phyloP scores from a whole-genome alignment of 495 filamentous ascomycete species.

The Aspergillus diversus region DNA sequence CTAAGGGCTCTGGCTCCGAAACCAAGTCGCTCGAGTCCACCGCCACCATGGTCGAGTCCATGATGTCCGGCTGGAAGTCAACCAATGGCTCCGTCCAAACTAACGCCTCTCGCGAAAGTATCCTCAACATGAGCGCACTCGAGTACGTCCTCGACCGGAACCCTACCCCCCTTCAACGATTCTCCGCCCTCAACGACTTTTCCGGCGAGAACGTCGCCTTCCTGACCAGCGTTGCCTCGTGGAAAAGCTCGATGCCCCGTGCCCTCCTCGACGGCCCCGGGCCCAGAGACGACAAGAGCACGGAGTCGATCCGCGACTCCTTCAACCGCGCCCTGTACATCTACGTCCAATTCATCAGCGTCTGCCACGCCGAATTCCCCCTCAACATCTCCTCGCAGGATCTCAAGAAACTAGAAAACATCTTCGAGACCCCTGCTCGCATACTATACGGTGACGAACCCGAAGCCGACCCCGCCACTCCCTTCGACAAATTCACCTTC shows the following conservation, averaged over 20 bases:
- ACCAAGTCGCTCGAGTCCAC: conserved; percentile 34
- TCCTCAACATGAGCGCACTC: conserved; percentile 62
- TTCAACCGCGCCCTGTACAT: conserved; percentile 61
- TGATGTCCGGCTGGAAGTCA: conserved; percentile 41
- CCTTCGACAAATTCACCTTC: conserved; percentile 34
- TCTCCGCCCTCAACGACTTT: conserved; percentile 65
- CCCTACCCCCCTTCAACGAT: conserved; percentile 57
- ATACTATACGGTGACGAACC: conserved; percentile 38
- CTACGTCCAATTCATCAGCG: conserved; percentile 59
- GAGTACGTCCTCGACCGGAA: conserved; percentile 60
- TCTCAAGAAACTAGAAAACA: conserved; percentile 47
- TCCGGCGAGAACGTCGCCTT: conserved; percentile 72
- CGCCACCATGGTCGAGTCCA: conserved; percentile 37
- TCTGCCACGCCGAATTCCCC: conserved; percentile 60
- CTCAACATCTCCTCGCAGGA: conserved; percentile 63
- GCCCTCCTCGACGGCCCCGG: conserved; percentile 24
- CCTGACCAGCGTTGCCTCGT: conserved; percentile 59
- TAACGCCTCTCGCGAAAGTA: conserved; percentile 37
- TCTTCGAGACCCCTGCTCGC: conserved; percentile 51
- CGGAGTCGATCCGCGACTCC: conserved; percentile 36
- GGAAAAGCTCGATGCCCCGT: conserved; percentile 44
- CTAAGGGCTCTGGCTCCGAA: conserved; percentile 30
- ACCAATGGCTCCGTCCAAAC: conserved; percentile 33
- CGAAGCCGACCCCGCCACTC: conserved; percentile 34
- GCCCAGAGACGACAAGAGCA: conserved; percentile 24